A percentile compares a stretch with the other conserved stretches of the same genome.
Conservation (phyloP, 2,329 filamentous ascomycete species). For the Xylariaceae sp. region DNA sequence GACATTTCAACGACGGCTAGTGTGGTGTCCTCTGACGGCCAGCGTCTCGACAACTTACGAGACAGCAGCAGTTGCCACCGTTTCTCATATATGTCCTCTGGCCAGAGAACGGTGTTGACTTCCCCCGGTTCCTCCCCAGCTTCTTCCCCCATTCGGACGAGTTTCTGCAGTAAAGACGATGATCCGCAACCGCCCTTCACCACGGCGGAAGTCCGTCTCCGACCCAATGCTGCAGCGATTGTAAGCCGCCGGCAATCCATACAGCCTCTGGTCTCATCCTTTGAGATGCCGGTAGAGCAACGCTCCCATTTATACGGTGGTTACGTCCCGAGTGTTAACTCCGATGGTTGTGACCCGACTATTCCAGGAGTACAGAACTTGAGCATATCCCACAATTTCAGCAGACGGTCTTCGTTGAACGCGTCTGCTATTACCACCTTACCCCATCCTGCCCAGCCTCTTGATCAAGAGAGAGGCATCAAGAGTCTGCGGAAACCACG, state of each 20-base stretch:
- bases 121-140: constrained; percentile 54
- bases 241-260: constrained; percentile 47
- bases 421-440: constrained; percentile 12
- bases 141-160: constrained; percentile 50
- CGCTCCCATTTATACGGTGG: constrained; percentile 26
- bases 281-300: constrained; percentile 34
- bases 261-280: constrained; percentile 40
- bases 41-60: constrained; percentile 51
- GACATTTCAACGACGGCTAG: constrained; percentile 54
- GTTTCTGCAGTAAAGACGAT: constrained; percentile 38
- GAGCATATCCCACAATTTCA: constrained; percentile 44
- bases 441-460: constrained; percentile 17
- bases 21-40: constrained; percentile 52
- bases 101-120: constrained; percentile 54
- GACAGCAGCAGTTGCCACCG: constrained; percentile 46
- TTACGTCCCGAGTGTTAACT: constrained; percentile 13
- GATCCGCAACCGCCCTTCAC: constrained; percentile 25
- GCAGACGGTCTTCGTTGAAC: constrained; percentile 41
- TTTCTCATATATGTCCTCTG: constrained; percentile 55
- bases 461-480: constrained; percentile 23
- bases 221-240: constrained; percentile 50
- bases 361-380: constrained; percentile 43
- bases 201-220: constrained; percentile 34
- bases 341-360: constrained; percentile 22
- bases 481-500: constrained; percentile 33